Evolutionary conservation across 2,329 filamentous ascomycete species (phyloP).

Genomic region (Arachnopeziza araneosa): DNA sequence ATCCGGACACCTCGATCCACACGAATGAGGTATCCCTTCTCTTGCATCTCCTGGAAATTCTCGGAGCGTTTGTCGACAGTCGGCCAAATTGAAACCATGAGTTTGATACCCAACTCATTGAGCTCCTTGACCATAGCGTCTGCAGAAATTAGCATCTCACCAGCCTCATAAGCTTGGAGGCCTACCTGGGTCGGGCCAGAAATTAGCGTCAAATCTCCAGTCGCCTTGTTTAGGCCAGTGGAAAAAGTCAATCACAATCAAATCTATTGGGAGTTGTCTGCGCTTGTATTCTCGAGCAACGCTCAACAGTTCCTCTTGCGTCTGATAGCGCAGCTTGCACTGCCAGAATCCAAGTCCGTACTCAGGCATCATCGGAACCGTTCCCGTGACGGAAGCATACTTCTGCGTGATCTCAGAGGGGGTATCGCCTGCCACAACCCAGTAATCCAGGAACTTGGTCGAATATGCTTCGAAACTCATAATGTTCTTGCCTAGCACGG

Average conservation of each 20-base stretch:
- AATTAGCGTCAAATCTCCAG: slow-evolving; percentile 59
- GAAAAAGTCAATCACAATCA: slow-evolving; percentile 65
- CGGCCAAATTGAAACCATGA: slow-evolving; percentile 59
- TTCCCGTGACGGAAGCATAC: slow-evolving; percentile 52
- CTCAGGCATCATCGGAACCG: slow-evolving; percentile 62
- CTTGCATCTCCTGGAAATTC: slow-evolving; percentile 57
- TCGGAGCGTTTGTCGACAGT: slow-evolving; percentile 52
- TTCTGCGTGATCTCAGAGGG: slow-evolving; percentile 51
- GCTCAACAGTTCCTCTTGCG: slow-evolving; percentile 53
- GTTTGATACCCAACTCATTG: slow-evolving; percentile 51
- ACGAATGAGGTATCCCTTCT: slow-evolving; percentile 51
- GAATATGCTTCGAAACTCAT: slow-evolving; percentile 54
- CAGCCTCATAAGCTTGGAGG: not conserved
- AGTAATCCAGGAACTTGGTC: slow-evolving; percentile 55
- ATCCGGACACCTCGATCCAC: slow-evolving; percentile 53
- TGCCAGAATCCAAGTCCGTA: slow-evolving; percentile 66
- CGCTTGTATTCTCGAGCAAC: slow-evolving; percentile 46
- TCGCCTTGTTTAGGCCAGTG: slow-evolving; percentile 64
- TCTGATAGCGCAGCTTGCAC: slow-evolving; percentile 61
- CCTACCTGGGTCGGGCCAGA: slow-evolving; percentile 56
- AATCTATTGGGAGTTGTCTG: slow-evolving; percentile 46
- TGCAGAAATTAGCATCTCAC: slow-evolving; percentile 8
- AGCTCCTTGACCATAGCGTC: slow-evolving; percentile 60
- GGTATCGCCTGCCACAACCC: slow-evolving; percentile 53
- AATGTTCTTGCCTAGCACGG: slow-evolving; percentile 54